Percentiles rank a stretch among this genome's conserved stretches.
Evolutionary conservation across 1,139 yeast species (phyloP).

Genomic region (Lodderomyces pseudojiufengensis): DNA sequence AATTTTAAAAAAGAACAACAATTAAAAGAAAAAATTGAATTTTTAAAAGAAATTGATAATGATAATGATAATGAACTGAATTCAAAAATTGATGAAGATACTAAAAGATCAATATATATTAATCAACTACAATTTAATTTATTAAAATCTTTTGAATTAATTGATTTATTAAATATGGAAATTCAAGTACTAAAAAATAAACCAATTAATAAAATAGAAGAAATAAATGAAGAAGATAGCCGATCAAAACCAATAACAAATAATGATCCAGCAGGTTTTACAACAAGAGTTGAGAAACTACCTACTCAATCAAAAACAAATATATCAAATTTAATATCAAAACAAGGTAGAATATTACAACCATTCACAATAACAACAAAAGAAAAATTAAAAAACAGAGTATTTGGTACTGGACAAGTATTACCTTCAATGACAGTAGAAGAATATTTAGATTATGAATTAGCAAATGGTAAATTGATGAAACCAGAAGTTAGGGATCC

Average conservation of each 20-base stretch:
- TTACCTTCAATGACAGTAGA: conserved; percentile 95
- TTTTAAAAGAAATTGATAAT: conserved; percentile 7
- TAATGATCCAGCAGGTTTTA: conserved; percentile 35
- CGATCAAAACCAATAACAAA: conserved; percentile 1
- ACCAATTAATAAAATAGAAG: too few species aligned
- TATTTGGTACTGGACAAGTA: conserved; percentile 88
- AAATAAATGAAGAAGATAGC: conserved; percentile 13
- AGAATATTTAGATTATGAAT: conserved; percentile 82
- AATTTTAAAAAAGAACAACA: conserved; percentile 60
- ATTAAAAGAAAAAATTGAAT: conserved; percentile 39
- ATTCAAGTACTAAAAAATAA: conserved; percentile 46
- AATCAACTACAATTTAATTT: conserved; percentile 54
- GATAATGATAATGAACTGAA: conserved; percentile 19
- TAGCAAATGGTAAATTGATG: conserved; percentile 76
- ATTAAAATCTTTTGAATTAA: conserved; percentile 48
- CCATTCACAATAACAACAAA: conserved; percentile 79
- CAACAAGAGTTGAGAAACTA: conserved; percentile 47
- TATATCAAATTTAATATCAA: conserved; percentile 45
- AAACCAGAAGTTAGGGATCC: conserved; percentile 42
- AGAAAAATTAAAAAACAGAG: conserved; percentile 57
- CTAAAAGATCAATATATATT: conserved; percentile 44
- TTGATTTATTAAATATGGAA: conserved; percentile 59
- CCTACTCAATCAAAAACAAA: conserved; percentile 26
- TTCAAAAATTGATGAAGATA: conserved; percentile 16
- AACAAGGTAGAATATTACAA: conserved; percentile 71